A percentile compares a stretch with the other conserved stretches of the same genome.
Evolutionary conservation across 2,329 filamentous ascomycete genomes (phyloP).

Genomic region (Colletotrichum sp.): DNA sequence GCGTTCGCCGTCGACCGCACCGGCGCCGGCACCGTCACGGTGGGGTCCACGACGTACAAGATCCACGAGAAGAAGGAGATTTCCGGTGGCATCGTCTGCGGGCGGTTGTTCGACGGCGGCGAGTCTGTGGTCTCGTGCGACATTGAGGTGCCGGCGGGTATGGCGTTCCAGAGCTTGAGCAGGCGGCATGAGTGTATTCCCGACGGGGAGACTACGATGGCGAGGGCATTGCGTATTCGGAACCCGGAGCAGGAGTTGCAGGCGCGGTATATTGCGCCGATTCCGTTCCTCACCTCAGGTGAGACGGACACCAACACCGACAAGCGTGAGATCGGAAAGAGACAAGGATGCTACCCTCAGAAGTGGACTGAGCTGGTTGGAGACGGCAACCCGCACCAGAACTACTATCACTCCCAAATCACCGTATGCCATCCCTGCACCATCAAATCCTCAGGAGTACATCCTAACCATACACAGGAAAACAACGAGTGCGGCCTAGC

Average conservation of each 20-base stretch:
- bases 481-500: not conserved
- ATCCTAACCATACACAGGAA: not conserved
- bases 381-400: not conserved
- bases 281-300: not conserved
- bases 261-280: not conserved
- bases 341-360: not conserved
- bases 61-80: not conserved
- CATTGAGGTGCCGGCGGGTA: not conserved
- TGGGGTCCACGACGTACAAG: not conserved
- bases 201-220: not conserved
- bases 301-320: not conserved
- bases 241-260: not conserved
- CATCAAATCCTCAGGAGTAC: rapidly evolving
- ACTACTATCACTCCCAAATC: not conserved
- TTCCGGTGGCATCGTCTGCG: rapidly evolving
- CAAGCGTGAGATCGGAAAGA: rapidly evolving
- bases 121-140: not conserved
- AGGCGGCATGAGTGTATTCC: not conserved
- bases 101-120: not conserved
- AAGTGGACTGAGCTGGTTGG: not conserved
- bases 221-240: not conserved
- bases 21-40: not conserved
- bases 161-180: not conserved
- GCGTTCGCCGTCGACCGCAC: not conserved
- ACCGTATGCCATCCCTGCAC: not conserved